Percentiles rank a stretch among this genome's conserved stretches.
phyloP scores from a whole-genome alignment of 2,329 filamentous ascomycete species.

The Alternaria panax region DNA sequence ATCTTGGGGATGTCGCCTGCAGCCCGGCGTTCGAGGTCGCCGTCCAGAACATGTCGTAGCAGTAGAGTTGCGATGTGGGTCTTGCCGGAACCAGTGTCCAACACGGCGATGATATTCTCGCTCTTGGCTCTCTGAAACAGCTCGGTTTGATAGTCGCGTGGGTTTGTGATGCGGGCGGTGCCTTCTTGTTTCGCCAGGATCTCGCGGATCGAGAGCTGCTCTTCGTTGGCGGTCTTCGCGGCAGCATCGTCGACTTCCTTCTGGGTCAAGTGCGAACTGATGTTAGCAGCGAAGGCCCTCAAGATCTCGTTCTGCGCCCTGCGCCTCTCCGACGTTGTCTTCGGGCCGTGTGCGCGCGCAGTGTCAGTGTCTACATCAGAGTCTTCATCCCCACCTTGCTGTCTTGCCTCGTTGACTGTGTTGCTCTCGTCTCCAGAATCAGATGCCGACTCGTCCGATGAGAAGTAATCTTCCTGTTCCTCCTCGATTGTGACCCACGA shows the following conservation, averaged over 20 bases:
- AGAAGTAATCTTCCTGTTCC: slow-evolving; percentile 27
- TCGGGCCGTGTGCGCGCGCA: slow-evolving; percentile 27
- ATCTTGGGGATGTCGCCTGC: slow-evolving; percentile 67
- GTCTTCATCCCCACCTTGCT: slow-evolving; percentile 22
- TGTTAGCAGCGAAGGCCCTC: slow-evolving; percentile 52
- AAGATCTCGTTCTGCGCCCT: slow-evolving; percentile 54
- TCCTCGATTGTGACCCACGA: slow-evolving; percentile 28
- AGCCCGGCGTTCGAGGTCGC: slow-evolving; percentile 75
- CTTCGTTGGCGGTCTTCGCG: slow-evolving; percentile 51
- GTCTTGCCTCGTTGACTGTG: background rate
- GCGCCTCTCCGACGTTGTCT: slow-evolving; percentile 48
- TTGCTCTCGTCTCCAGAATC: slow-evolving; percentile 10
- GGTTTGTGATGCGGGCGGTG: slow-evolving; percentile 72
- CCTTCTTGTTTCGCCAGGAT: slow-evolving; percentile 62
- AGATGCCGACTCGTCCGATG: slow-evolving; percentile 16
- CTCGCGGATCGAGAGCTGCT: slow-evolving; percentile 60
- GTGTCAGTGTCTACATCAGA: slow-evolving; percentile 37
- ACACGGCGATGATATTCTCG: slow-evolving; percentile 88
- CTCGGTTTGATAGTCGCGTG: slow-evolving; percentile 90
- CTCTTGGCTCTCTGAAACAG: slow-evolving; percentile 86
- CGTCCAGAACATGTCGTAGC: slow-evolving; percentile 75
- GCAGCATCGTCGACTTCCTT: slow-evolving; percentile 49
- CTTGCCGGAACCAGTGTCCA: slow-evolving; percentile 95
- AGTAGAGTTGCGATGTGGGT: slow-evolving; percentile 93
- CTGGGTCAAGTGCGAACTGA: slow-evolving; percentile 53